phyloP scores from a whole-genome alignment of 1,284 basidiomycete genomes.

The Mycena citricolor region DNA sequence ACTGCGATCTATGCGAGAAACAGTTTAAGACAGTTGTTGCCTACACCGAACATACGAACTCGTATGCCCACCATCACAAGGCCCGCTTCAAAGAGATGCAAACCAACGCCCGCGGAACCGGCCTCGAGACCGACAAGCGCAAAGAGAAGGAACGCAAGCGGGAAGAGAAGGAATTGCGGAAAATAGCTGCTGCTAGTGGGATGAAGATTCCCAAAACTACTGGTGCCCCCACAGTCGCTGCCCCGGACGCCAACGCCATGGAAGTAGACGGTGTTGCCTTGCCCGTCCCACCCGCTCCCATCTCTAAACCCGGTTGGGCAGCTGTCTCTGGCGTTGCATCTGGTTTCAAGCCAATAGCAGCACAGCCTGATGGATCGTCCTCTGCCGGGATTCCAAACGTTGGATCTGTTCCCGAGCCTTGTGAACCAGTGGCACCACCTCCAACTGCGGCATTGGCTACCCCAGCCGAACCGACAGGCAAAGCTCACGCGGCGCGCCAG shows the following conservation, averaged over 20 bases:
- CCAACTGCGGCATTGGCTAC: constrained; percentile 25
- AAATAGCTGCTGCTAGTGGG: constrained; percentile 75
- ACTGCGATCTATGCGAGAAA: constrained; percentile 79
- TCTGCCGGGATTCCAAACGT: neutral
- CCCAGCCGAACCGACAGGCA: constrained; percentile 16
- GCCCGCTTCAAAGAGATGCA: constrained; percentile 78
- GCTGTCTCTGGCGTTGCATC: too few species aligned
- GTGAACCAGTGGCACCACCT: too few species aligned
- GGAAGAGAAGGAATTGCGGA: constrained; percentile 78
- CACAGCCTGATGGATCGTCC: constrained; percentile 2
- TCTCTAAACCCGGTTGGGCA: constrained; percentile 63
- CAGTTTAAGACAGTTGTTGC: constrained; percentile 81
- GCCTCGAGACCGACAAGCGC: constrained; percentile 65
- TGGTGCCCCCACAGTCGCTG: constrained; percentile 24
- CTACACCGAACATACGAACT: constrained; percentile 83
- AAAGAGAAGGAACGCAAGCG: constrained; percentile 81
- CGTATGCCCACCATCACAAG: constrained; percentile 81
- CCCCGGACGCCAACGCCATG: constrained; percentile 20
- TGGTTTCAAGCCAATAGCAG: too few species aligned
- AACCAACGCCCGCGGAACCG: constrained; percentile 56
- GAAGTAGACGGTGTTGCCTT: constrained; percentile 37
- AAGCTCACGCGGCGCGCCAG: constrained; percentile 34
- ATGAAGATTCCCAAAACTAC: constrained; percentile 63
- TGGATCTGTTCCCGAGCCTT: too few species aligned
- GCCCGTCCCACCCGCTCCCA: constrained; percentile 35